Conservation (phyloP, 2,329 filamentous ascomycete genomes). For the Seiridium cupressi region DNA sequence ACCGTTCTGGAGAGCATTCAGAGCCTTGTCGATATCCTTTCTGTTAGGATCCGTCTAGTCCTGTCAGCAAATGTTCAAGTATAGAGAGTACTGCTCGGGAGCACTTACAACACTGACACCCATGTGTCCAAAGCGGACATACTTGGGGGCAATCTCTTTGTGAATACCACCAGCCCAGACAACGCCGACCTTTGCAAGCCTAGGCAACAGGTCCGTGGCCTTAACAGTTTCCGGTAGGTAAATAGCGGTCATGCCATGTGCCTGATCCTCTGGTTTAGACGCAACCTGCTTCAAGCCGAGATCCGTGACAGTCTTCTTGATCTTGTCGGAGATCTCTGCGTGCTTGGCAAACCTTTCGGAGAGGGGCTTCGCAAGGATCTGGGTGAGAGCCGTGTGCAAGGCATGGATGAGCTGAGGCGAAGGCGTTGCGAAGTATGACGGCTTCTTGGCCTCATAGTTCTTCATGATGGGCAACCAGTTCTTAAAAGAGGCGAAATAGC, state of each 20-base stretch:
- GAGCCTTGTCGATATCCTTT: slow-evolving; percentile 79
- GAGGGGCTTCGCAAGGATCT: slow-evolving; percentile 80
- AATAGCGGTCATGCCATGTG: slow-evolving; percentile 97
- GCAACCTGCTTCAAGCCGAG: slow-evolving; percentile 88
- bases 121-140: slow-evolving; percentile 97
- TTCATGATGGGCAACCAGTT: slow-evolving; percentile 99
- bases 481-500: slow-evolving; percentile 95
- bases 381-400: slow-evolving; percentile 81
- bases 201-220: slow-evolving; percentile 80
- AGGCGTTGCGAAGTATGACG: slow-evolving; percentile 96
- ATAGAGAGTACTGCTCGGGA: background rate
- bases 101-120: slow-evolving; percentile 77
- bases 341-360: slow-evolving; percentile 82
- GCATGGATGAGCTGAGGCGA: slow-evolving; percentile 92
- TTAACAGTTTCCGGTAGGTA: slow-evolving; percentile 85
- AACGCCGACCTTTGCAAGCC: slow-evolving; percentile 80
- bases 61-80: slow-evolving; percentile 15
- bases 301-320: slow-evolving; percentile 79
- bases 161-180: slow-evolving; percentile 95
- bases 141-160: slow-evolving; percentile 90
- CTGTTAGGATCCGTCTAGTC: slow-evolving; percentile 71
- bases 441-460: slow-evolving; percentile 97
- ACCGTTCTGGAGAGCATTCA: slow-evolving; percentile 73
- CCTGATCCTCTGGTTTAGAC: slow-evolving; percentile 81
- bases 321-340: slow-evolving; percentile 72